Conservation (phyloP, 805 yeast genomes). For the Hanseniaspora taiwanica region DNA sequence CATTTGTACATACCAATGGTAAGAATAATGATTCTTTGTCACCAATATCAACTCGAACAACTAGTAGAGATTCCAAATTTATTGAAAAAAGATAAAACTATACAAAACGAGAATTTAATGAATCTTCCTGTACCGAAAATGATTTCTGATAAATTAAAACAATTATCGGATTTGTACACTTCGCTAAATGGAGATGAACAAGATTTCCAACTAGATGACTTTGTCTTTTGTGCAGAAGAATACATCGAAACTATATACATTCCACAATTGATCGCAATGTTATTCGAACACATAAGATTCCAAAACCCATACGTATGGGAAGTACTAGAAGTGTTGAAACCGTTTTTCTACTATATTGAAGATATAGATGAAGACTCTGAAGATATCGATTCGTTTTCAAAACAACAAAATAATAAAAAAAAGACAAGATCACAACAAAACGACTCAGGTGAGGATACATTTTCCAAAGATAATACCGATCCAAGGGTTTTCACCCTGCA, state of each 20-base stretch:
- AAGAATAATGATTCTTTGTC: constrained; percentile 24
- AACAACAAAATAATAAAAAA: not conserved
- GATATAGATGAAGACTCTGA: constrained; percentile 15
- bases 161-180: constrained; percentile 24
- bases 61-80: not conserved
- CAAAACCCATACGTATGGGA: constrained; percentile 22
- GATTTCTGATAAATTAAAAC: constrained; percentile 22
- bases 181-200: constrained; percentile 25
- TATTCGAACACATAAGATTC: constrained; percentile 17
- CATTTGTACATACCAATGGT: constrained; percentile 26
- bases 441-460: not conserved
- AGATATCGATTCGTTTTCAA: constrained; percentile 11
- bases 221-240: constrained; percentile 26
- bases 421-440: not conserved
- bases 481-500: constrained; percentile 25
- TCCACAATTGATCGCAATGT: constrained; percentile 21
- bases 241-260: constrained; percentile 23
- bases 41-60: constrained; percentile 15
- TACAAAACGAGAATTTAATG: not conserved
- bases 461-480: constrained; percentile 11
- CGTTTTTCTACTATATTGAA: constrained; percentile 25
- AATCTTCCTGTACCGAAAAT: constrained; percentile 20
- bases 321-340: constrained; percentile 23
- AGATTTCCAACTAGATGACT: constrained; percentile 24
- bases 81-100: not conserved